Conservation (phyloP, 139 green algal species). For the Microglena sp. region DNA sequence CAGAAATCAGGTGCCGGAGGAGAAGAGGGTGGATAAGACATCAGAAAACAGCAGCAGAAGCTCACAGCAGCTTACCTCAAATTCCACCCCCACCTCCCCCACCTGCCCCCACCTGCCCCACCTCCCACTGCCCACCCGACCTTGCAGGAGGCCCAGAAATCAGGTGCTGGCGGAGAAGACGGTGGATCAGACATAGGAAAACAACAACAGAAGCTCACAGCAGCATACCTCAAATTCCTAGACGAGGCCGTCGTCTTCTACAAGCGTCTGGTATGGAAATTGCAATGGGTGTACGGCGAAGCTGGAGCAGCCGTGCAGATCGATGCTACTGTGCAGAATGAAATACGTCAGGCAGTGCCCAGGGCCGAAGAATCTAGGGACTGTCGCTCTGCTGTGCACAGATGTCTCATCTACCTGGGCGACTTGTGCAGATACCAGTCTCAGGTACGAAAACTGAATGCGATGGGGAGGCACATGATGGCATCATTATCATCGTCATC, state of each 20-base stretch:
- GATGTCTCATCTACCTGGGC: slow-evolving; percentile 64
- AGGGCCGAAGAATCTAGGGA: not conserved
- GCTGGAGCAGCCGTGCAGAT: slow-evolving; percentile 21
- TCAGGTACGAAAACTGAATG: slow-evolving; percentile 20
- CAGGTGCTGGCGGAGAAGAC: slow-evolving; percentile 10
- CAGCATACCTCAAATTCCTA: slow-evolving; percentile 52
- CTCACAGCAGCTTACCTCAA: slow-evolving; percentile 30
- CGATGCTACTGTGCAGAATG: slow-evolving; percentile 19
- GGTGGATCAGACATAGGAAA: slow-evolving; percentile 15
- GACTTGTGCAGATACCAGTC: slow-evolving; percentile 43
- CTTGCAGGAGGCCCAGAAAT: too few relatives aligned
- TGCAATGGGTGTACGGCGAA: slow-evolving; percentile 40
- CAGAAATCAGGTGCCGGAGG: too few relatives aligned
- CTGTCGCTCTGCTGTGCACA: slow-evolving; percentile 15
- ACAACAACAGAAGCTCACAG: slow-evolving; percentile 7
- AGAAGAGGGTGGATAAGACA: slow-evolving; percentile 18
- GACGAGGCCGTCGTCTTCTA: slow-evolving; percentile 54
- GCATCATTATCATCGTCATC: not conserved
- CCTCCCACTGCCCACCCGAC: too few relatives aligned
- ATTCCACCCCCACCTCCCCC: too few relatives aligned
- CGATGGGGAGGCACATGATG: not conserved
- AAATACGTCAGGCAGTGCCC: slow-evolving; percentile 15
- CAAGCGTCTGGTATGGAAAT: slow-evolving; percentile 36
- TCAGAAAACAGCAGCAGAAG: slow-evolving; percentile 7
- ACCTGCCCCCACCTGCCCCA: too few relatives aligned